Conservation (phyloP, 2,329 filamentous ascomycete genomes). For the Phyllosticta citriasiana region DNA sequence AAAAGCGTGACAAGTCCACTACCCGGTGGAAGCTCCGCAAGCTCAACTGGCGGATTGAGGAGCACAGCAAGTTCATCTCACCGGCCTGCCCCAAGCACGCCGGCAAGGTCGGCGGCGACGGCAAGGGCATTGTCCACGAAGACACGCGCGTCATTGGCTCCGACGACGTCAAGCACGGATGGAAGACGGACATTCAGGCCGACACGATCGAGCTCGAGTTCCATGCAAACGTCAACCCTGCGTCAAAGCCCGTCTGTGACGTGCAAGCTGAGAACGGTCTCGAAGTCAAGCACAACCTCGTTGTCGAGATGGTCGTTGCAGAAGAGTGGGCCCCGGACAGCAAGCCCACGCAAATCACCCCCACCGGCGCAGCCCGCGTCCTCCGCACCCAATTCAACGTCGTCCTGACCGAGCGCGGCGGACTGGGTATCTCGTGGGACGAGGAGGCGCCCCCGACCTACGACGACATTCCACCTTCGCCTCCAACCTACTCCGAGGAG, state of each 20-base stretch:
- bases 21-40: conserved; percentile 86
- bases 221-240: conserved; percentile 50
- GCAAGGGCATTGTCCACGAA: conserved; percentile 63
- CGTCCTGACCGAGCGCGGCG: conserved; percentile 69
- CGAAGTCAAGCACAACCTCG: conserved; percentile 71
- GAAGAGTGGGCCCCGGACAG: conserved; percentile 71
- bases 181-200: conserved; percentile 70
- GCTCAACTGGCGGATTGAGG: conserved; percentile 86
- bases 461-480: conserved; percentile 80
- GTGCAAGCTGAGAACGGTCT: conserved; percentile 64
- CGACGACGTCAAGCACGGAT: conserved; percentile 74
- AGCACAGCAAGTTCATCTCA: conserved; percentile 69
- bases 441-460: conserved; percentile 92
- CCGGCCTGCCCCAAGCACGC: conserved; percentile 71
- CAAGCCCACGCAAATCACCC: conserved; percentile 64
- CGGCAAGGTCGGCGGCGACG: conserved; percentile 51
- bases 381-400: conserved; percentile 86
- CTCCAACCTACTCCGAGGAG: conserved; percentile 45
- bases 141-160: conserved; percentile 69
- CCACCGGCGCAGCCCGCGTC: conserved; percentile 83
- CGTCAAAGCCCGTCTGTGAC: conserved; percentile 64
- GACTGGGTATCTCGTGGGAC: conserved; percentile 91
- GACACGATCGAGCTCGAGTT: conserved; percentile 73
- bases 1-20: conserved; percentile 55
- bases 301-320: conserved; percentile 87